Conservation (phyloP, 1,139 yeast species). For the Suhomyces coccinellae region DNA sequence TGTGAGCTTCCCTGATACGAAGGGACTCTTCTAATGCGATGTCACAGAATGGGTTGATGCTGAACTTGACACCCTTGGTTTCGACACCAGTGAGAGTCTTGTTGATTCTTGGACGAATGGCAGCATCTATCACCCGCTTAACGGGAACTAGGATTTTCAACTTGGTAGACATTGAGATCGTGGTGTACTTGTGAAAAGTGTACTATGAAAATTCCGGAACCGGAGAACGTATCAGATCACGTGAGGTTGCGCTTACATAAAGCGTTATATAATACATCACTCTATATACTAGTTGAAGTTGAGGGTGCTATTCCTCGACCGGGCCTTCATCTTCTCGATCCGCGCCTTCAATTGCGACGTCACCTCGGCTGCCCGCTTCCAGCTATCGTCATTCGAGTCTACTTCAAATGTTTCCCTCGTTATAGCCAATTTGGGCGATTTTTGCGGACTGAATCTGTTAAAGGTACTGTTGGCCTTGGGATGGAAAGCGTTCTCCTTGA, state of each 20-base stretch:
- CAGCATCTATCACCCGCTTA: slow-evolving; percentile 91
- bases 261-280: slow-evolving; percentile 3
- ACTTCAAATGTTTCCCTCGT: slow-evolving; percentile 25
- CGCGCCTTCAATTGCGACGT: slow-evolving; percentile 83
- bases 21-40: slow-evolving; percentile 94
- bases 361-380: slow-evolving; percentile 90
- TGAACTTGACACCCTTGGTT: slow-evolving; percentile 86
- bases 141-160: slow-evolving; percentile 88
- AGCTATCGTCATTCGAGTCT: slow-evolving; percentile 62
- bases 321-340: slow-evolving; percentile 85
- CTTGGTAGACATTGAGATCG: slow-evolving; percentile 51
- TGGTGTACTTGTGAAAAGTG: slow-evolving; percentile 12
- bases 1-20: slow-evolving; percentile 66
- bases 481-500: slow-evolving; percentile 20
- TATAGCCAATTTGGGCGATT: slow-evolving; percentile 14
- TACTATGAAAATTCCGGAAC: slow-evolving; percentile 9
- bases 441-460: slow-evolving; percentile 24
- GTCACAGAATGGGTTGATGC: slow-evolving; percentile 96
- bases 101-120: slow-evolving; percentile 90
- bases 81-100: slow-evolving; percentile 84
- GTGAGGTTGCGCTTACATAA: background rate
- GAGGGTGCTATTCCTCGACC: slow-evolving; percentile 36
- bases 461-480: slow-evolving; percentile 14
- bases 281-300: slow-evolving; percentile 10
- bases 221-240: slow-evolving; percentile 2